Base-by-base conservation (phyloP, 2,329 filamentous ascomycete species). In the Fusarium nygamai region DNA sequence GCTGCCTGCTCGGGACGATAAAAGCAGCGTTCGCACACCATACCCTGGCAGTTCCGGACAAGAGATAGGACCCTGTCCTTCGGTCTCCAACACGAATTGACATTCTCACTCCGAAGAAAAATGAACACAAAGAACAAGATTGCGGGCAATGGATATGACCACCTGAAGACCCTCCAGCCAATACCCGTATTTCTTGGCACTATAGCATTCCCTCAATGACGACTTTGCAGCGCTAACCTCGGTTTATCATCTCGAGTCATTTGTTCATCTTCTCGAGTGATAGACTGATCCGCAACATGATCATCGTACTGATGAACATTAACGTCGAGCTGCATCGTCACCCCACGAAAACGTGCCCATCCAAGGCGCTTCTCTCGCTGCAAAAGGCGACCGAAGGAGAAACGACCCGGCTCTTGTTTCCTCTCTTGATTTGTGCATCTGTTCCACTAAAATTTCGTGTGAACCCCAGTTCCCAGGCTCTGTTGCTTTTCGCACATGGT, bases 161-260 rank as follows among this genome's bases (percentile, higher is more conserved):
- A 50, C 54, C 43, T 51, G 29, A 39, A 44, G 41, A 46, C 38
- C 58, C 46, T 57, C 41, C 38, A 53, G n/a, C 61, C 66, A 67
- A 74, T 74, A 20, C 54, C 58, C 47, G 53, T 44, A 27, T 63
- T 73, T 34, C 71, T 73, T 74, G 71, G 71, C 66, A 67, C 41
- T 36, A 38, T 33, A 47, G 46, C 65, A 34, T 59, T 58, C 46
- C 57, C 66, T 71, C 66, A 36, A 71, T 74, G 65, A 71, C 60
- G 71, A 67, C 24, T 48, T 39, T 61, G 22, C 39, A 50, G 50
- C 71, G 63, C 71, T 58, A 64, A 72, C 38, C 59, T 72, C 71
- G 71, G 71, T 31, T 39, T 51, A 17, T 51, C 34, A 31, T 33
- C 47, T 48, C 57, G 63, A 71, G 62, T 58, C 71, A 63, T 64